These are phyloP conservation scores for Tillandsia fasciculata DNA, from an alignment of 176 grass and related monocot genomes.

Conservation along the genomic window DNA sequence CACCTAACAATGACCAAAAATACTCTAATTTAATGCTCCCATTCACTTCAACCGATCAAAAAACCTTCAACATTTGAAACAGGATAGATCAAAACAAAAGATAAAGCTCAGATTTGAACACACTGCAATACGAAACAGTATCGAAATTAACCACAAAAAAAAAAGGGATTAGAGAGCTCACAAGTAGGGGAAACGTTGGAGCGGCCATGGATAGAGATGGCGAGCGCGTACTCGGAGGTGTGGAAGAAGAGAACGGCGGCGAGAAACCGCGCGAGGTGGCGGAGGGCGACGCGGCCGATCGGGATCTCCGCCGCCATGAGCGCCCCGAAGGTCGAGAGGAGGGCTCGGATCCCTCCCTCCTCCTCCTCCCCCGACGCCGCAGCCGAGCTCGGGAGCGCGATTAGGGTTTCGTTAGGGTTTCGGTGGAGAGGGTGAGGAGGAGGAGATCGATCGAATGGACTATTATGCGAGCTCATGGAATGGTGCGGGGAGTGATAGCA, in stretches of 20 bases:
- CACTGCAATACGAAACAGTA: neutral
- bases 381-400: conserved; percentile 13
- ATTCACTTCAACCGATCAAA: neutral
- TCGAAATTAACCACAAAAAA: neutral
- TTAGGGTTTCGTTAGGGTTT: conserved; percentile 1
- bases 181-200: conserved; percentile 52
- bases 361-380: conserved; percentile 13
- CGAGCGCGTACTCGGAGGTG: conserved; percentile 69
- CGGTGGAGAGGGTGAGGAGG: no score
- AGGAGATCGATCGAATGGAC: no score
- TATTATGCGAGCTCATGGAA: no score
- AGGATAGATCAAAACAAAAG: no score
- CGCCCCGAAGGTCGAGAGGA: neutral
- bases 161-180: conserved; percentile 19
- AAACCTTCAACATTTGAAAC: no score
- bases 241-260: conserved; percentile 62
- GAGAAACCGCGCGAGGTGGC: conserved; percentile 55
- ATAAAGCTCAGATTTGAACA: neutral
- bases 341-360: neutral
- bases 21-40: neutral
- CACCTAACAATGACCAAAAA: neutral
- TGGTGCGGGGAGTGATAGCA: no score
- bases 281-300: conserved; percentile 12
- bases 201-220: conserved; percentile 49
- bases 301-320: conserved; percentile 3